Conservation (phyloP, 148 eudicot species). For the Camellia sinensis region DNA sequence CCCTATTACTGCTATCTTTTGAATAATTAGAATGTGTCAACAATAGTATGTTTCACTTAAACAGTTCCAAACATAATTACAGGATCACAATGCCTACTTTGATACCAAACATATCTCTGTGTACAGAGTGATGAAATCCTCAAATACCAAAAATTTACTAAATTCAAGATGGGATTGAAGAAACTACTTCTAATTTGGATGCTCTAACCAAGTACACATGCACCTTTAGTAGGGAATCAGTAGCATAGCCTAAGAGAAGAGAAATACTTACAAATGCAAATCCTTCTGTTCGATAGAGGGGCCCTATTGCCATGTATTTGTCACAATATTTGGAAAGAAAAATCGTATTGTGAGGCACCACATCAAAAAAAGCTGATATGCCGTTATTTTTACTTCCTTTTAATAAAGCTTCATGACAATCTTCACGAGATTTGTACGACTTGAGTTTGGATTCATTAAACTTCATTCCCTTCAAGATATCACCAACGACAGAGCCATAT, state of each 20-base stretch:
- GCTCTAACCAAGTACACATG: too few species aligned
- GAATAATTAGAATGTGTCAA: too few species aligned
- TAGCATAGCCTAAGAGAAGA: not conserved
- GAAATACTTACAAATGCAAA: slow-evolving; percentile 25
- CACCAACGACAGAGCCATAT: slow-evolving; percentile 22
- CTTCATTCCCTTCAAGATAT: slow-evolving; percentile 11
- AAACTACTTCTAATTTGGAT: too few species aligned
- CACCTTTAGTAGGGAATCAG: not conserved
- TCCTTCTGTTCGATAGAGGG: slow-evolving; percentile 25
- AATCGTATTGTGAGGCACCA: not conserved
- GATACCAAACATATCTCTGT: too few species aligned
- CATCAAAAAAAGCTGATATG: slow-evolving; percentile 26
- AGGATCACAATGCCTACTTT: too few species aligned
- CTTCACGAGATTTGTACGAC: not conserved
- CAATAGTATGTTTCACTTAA: too few species aligned
- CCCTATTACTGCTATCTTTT: too few species aligned
- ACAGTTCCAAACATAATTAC: too few species aligned
- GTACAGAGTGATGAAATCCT: too few species aligned
- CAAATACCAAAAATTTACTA: too few species aligned
- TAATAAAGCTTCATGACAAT: slow-evolving; percentile 10
- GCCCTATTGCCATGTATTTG: slow-evolving; percentile 20
- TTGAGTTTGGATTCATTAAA: slow-evolving; percentile 9
- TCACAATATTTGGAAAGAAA: slow-evolving; percentile 22
- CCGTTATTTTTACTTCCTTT: slow-evolving; percentile 25
- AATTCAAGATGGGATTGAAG: too few species aligned